Percentiles rank a stretch among this genome's conserved stretches.
Evolutionary conservation across 169 alveolate genomes (phyloP).

Genomic region (Cardiosporidium cionae): DNA sequence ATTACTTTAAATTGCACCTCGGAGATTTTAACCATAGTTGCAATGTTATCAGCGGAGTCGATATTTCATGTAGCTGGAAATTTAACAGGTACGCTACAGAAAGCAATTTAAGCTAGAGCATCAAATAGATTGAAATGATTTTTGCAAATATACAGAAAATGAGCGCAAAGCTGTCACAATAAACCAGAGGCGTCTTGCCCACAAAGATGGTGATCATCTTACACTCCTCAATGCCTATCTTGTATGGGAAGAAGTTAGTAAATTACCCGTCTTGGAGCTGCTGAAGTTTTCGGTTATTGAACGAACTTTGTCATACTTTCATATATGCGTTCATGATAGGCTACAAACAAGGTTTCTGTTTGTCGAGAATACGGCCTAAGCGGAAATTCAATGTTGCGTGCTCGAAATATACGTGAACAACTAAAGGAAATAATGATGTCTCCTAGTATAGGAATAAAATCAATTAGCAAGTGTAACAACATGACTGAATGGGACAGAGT

Average conservation of each 20-base stretch:
- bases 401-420: conserved; percentile 13
- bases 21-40: conserved; percentile 90
- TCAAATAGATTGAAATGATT: neutral
- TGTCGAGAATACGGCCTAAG: conserved; percentile 22
- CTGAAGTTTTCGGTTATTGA: neutral
- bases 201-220: conserved; percentile 97
- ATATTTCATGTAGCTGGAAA: conserved; percentile 59
- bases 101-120: neutral
- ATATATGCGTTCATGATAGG: neutral
- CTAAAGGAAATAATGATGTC: conserved; percentile 8
- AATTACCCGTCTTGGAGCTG: neutral
- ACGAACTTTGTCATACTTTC: neutral
- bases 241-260: conserved; percentile 79
- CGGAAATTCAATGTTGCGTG: conserved; percentile 14
- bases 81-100: conserved; percentile 2
- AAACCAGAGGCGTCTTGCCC: conserved; percentile 5
- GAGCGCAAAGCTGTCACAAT: neutral
- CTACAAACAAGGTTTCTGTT: conserved; percentile 1
- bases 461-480: neutral
- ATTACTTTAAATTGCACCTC: conserved; percentile 77
- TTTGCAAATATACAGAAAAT: neutral
- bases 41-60: conserved; percentile 93
- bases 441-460: conserved; percentile 1
- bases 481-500: neutral
- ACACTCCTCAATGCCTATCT: conserved; percentile 93